Evolutionary conservation across 805 yeast genomes (phyloP).

Genomic region (Candida loeiensis): DNA sequence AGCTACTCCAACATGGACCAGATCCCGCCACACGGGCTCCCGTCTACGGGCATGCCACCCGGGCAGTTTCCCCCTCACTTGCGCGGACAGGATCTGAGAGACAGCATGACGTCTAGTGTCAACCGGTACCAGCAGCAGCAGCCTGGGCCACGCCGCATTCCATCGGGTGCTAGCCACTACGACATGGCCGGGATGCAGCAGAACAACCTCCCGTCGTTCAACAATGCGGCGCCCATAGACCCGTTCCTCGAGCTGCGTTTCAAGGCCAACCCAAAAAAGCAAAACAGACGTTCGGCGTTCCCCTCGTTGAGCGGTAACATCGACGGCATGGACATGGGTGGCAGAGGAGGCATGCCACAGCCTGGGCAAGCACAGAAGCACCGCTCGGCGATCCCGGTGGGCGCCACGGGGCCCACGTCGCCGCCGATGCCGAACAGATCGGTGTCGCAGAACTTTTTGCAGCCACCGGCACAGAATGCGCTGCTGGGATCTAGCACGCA

Average conservation of each 20-base stretch:
- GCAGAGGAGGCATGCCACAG: constrained; percentile 48
- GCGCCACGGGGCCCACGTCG: constrained; percentile 5
- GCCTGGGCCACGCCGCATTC: constrained; percentile 10
- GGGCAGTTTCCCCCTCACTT: constrained; percentile 24
- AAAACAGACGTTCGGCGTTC: constrained; percentile 35
- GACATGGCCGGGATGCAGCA: constrained; percentile 3
- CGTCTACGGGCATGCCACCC: constrained; percentile 26
- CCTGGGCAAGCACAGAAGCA: constrained; percentile 15
- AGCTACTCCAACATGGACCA: constrained; percentile 18
- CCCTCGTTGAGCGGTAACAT: constrained; percentile 30
- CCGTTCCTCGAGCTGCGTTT: constrained; percentile 24
- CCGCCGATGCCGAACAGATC: constrained; percentile 5
- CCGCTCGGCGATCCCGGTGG: constrained; percentile 11
- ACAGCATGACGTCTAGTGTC: constrained; percentile 15
- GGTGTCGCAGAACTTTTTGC: constrained; percentile 4
- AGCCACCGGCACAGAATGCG: constrained; percentile 4
- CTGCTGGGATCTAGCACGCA: constrained; percentile 12
- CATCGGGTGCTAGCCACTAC: constrained; percentile 20
- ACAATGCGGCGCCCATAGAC: constrained; percentile 24
- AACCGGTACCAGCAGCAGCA: constrained; percentile 19
- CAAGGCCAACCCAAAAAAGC: constrained; percentile 24
- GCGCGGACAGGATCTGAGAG: constrained; percentile 8
- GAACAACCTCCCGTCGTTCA: constrained; percentile 9
- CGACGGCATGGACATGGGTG: constrained; percentile 39
- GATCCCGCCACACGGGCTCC: constrained; percentile 31